Conservation (phyloP, 768 basidiomycete species). For the Pulveroboletus ravenelii region DNA sequence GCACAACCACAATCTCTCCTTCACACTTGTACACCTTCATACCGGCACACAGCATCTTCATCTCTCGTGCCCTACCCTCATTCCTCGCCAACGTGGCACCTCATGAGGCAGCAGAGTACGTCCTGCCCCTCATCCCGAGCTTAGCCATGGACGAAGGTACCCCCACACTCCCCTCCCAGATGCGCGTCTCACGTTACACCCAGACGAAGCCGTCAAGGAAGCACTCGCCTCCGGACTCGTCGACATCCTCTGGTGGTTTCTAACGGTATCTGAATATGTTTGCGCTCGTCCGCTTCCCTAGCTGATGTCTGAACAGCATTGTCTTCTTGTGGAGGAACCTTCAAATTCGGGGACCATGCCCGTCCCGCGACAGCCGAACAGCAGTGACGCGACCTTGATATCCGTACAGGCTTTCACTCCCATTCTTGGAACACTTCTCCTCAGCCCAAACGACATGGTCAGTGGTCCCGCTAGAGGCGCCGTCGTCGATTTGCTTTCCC, state of each 20-base stretch:
- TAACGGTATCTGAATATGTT: conserved; percentile 44
- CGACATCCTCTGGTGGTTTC: conserved; percentile 90
- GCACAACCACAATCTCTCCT: conserved; percentile 4
- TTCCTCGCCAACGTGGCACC: conserved; percentile 75
- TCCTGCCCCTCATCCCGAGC: conserved; percentile 81
- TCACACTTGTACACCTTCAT: conserved; percentile 7
- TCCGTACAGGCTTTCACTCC: conserved; percentile 87
- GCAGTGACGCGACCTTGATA: conserved; percentile 40
- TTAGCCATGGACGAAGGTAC: conserved; percentile 84
- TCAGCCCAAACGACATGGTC: conserved; percentile 72
- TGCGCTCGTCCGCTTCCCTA: not conserved
- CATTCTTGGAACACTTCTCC: conserved; percentile 81
- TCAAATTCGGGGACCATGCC: conserved; percentile 13
- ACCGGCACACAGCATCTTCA: conserved; percentile 60
- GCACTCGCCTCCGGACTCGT: conserved; percentile 79
- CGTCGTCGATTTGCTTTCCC: conserved; percentile 71
- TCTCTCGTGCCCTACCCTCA: conserved; percentile 76
- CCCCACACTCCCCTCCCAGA: conserved; percentile 5
- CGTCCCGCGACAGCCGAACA: conserved; percentile 11
- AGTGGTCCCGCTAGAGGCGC: conserved; percentile 69
- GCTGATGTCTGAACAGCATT: conserved; percentile 43
- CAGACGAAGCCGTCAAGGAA: conserved; percentile 86
- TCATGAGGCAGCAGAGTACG: conserved; percentile 87
- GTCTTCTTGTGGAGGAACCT: conserved; percentile 55
- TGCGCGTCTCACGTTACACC: conserved; percentile 8